These are phyloP conservation scores for Apiospora aurea DNA, from an alignment of 2,329 filamentous ascomycete genomes.

Conservation along the genomic window DNA sequence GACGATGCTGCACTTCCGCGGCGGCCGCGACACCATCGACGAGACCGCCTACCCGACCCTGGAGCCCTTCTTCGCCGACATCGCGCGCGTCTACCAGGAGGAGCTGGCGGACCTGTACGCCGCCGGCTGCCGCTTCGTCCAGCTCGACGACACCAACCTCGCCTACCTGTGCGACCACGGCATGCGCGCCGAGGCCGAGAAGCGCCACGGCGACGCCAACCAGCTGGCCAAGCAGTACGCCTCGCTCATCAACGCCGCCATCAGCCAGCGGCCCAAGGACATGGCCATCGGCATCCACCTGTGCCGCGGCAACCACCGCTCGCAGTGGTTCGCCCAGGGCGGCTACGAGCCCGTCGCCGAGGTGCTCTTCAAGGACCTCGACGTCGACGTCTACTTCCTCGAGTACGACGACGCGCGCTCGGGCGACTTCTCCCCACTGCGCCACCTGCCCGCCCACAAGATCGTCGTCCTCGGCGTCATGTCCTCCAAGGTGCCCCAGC, in stretches of 20 bases:
- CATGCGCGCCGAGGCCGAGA: conserved; percentile 60
- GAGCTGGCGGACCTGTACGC: conserved; percentile 58
- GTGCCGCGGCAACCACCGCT: conserved; percentile 63
- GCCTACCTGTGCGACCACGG: conserved; percentile 64
- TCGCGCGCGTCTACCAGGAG: conserved; percentile 61
- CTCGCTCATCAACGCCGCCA: conserved; percentile 60
- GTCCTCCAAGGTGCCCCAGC: conserved; percentile 63
- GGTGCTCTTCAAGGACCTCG: conserved; percentile 62
- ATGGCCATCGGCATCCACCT: conserved; percentile 64
- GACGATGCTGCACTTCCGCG: conserved; percentile 68
- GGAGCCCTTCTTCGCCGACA: conserved; percentile 62
- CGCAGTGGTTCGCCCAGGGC: conserved; percentile 63
- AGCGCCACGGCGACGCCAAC: conserved; percentile 58
- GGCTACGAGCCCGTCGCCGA: conserved; percentile 65
- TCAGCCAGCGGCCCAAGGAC: conserved; percentile 58
- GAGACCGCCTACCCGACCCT: conserved; percentile 60
- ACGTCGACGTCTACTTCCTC: conserved; percentile 66
- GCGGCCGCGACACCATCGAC: conserved; percentile 59
- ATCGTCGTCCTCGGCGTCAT: conserved; percentile 63
- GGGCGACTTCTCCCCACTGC: conserved; percentile 61
- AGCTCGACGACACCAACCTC: conserved; percentile 67
- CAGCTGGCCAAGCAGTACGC: conserved; percentile 59
- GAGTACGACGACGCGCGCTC: conserved; percentile 65
- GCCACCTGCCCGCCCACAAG: conserved; percentile 61
- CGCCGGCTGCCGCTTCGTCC: conserved; percentile 62